Percentiles rank a stretch among this genome's conserved stretches.
phyloP scores from a whole-genome alignment of 2,329 filamentous ascomycete genomes.

The Colletotrichum eleusines region DNA sequence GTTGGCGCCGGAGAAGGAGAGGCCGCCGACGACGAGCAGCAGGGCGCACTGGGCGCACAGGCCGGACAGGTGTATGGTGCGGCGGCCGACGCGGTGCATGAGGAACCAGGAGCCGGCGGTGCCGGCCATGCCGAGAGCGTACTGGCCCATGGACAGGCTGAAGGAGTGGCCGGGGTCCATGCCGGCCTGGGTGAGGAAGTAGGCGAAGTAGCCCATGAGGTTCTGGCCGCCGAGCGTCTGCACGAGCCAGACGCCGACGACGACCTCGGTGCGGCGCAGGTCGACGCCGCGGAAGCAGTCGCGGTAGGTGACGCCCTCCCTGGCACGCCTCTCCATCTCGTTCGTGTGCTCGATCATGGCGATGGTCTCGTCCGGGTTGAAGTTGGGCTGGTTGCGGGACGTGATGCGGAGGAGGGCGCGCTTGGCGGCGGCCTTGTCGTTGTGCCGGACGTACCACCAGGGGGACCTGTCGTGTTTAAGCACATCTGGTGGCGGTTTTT shows the following conservation, averaged over 20 bases:
- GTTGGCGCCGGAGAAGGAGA: slow-evolving; percentile 53
- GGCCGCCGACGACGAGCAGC: slow-evolving; percentile 55
- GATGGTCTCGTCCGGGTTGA: slow-evolving; percentile 61
- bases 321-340: slow-evolving; percentile 58
- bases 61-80: slow-evolving; percentile 62
- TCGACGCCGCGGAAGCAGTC: slow-evolving; percentile 67
- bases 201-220: slow-evolving; percentile 53
- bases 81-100: slow-evolving; percentile 62
- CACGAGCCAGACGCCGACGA: slow-evolving; percentile 61
- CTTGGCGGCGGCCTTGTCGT: slow-evolving; percentile 55
- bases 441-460: slow-evolving; percentile 64
- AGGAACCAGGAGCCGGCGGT: slow-evolving; percentile 64
- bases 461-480: slow-evolving; percentile 54
- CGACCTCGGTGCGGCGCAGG: slow-evolving; percentile 65
- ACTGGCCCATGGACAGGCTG: slow-evolving; percentile 61
- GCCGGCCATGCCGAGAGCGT: slow-evolving; percentile 63
- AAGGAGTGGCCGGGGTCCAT: slow-evolving; percentile 58
- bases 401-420: slow-evolving; percentile 57
- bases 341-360: slow-evolving; percentile 68
- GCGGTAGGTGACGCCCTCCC: slow-evolving; percentile 58
- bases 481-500: neutral
- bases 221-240: slow-evolving; percentile 62
- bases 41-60: slow-evolving; percentile 55
- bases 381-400: slow-evolving; percentile 51
- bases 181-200: slow-evolving; percentile 56